Base-by-base conservation (phyloP, 208 protist genomes). In the Tritrichomonas foetus region DNA sequence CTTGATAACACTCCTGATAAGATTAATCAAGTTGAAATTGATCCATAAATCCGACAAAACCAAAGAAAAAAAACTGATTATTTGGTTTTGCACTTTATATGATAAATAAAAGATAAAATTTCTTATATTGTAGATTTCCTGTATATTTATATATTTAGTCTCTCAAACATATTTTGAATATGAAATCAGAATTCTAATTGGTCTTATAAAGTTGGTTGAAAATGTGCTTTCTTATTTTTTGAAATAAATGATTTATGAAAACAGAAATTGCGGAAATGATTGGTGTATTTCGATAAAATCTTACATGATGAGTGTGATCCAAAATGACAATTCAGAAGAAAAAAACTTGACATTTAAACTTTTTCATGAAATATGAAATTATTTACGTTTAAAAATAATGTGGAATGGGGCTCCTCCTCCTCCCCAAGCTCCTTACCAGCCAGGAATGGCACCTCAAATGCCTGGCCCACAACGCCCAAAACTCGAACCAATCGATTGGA, bases 401-500 rank as follows among this genome's bases (percentile, higher is more conserved):
- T 82, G 74, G 74, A 82, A 47, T 82, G 74, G 41, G 27, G 41
- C 14, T 25, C 41, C 33, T 50, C 33, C 47, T 14, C 16, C 74
- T 50, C 2, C 74, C 20, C 33, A 82, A 82, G 39, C 22, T 0
- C 69, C 20, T 50, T 30, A 47, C 20, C 41, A 47, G 1, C 41
- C 13, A 39, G 27, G 16, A 57, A 69, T 33, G 27, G 41, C 41
- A 13, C 74, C 74, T 13, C n/a, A 3, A n/a, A 47, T 53, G 2
- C 74, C 36, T 33, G n/a, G 20, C 1, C 41, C 44, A 53, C 74
- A 49, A 53, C 36, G 20, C 0, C 14, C 36, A 22, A 84, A 30
- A n/a, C 44, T 44, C 0, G 74, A 84, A 53, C 74, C 74, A 44
- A 30, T 84, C 8, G 74, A 84, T 84, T 84, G 74, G 74, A 84